Percentiles rank a stretch among this genome's conserved stretches.
These are phyloP conservation scores for Myxozyma geophila DNA, from an alignment of 805 yeast species.

Conservation along the genomic window DNA sequence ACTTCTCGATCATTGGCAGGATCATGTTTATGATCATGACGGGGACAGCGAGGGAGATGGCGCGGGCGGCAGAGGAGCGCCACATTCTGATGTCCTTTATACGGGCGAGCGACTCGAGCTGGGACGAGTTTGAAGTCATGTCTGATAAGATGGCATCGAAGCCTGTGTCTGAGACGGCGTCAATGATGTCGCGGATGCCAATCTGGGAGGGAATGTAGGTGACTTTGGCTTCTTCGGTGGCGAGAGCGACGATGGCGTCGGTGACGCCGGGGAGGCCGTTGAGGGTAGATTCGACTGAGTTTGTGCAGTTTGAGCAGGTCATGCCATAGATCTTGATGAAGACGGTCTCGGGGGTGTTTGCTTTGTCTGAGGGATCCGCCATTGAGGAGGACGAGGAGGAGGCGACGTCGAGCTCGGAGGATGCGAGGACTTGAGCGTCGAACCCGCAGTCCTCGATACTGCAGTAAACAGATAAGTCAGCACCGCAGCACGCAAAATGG, in stretches of 20 bases:
- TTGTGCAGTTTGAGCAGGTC: conserved; percentile 63
- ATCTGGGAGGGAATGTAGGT: conserved; percentile 54
- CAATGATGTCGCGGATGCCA: conserved; percentile 70
- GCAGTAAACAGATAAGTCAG: neutral
- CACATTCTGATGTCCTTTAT: conserved; percentile 74
- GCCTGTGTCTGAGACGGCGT: conserved; percentile 56
- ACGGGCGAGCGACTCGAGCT: conserved; percentile 69
- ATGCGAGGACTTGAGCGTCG: conserved; percentile 51
- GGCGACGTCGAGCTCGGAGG: conserved; percentile 16
- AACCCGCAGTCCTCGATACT: conserved; percentile 79
- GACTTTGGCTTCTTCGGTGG: conserved; percentile 61
- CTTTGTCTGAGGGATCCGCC: conserved; percentile 14
- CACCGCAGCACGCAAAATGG: neutral
- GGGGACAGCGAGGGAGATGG: conserved; percentile 66
- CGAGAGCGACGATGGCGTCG: conserved; percentile 55
- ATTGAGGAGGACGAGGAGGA: conserved; percentile 14
- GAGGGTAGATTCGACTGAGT: conserved; percentile 56
- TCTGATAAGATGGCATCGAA: conserved; percentile 55
- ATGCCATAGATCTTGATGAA: conserved; percentile 55
- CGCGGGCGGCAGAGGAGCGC: conserved; percentile 58
- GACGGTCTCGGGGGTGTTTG: conserved; percentile 26
- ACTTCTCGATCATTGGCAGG: conserved; percentile 38
- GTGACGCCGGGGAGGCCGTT: conserved; percentile 53
- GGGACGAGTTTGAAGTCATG: conserved; percentile 63
- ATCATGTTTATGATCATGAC: conserved; percentile 53